These are phyloP conservation scores for Hypoxylon lienhwacheense DNA, from an alignment of 495 filamentous ascomycete species.

Conservation along the genomic window DNA sequence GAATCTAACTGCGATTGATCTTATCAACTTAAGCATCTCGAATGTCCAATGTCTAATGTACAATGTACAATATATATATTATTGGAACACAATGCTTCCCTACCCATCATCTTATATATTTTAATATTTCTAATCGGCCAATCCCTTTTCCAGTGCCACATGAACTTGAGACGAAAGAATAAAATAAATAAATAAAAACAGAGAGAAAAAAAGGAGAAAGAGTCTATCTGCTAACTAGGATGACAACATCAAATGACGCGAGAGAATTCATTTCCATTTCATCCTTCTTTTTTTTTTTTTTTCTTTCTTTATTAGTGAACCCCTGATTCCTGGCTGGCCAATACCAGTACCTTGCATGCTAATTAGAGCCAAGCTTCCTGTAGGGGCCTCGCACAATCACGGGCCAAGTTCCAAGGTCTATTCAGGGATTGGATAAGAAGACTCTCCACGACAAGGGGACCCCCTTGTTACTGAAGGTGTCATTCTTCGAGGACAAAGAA, in stretches of 20 bases:
- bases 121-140: too few relatives aligned
- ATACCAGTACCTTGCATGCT: slow-evolving; percentile 24
- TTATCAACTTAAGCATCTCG: too few relatives aligned
- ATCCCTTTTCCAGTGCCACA: background rate
- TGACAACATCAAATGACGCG: slow-evolving; percentile 13
- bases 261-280: slow-evolving; percentile 1
- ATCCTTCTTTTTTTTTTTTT: slow-evolving; percentile 1
- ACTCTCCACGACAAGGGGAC: slow-evolving; percentile 22
- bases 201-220: too few relatives aligned
- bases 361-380: slow-evolving; percentile 27
- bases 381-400: slow-evolving; percentile 31
- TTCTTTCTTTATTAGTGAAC: slow-evolving; percentile 14
- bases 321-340: slow-evolving; percentile 25
- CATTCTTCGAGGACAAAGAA: slow-evolving; percentile 10
- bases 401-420: slow-evolving; percentile 22
- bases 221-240: slow-evolving; percentile 2
- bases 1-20: too few relatives aligned
- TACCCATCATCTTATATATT: slow-evolving; percentile 9
- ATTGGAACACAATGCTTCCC: too few relatives aligned
- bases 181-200: background rate
- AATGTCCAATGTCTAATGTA: too few relatives aligned
- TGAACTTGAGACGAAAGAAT: background rate
- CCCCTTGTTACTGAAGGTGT: slow-evolving; percentile 21
- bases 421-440: slow-evolving; percentile 34
- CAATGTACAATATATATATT: too few relatives aligned